Evolutionary conservation across 352 stramenopile species (phyloP), one percentile per base, ranked within the genome.

Genomic region (Phytopythium kandeliae): DNA sequence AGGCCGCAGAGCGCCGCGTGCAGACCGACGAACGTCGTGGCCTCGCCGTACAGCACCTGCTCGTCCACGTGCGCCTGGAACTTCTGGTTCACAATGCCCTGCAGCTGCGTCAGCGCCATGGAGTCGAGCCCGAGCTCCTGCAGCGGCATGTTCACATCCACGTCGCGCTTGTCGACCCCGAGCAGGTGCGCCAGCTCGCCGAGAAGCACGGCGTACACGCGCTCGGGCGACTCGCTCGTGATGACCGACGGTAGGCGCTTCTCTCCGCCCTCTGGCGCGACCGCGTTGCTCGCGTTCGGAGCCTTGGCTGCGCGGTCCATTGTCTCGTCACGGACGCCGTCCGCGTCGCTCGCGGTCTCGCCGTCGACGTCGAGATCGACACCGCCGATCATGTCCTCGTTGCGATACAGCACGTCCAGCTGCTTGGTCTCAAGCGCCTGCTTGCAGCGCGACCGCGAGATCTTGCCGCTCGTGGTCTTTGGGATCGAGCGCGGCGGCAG

Each of bases 391-490:
- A 91, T 85, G 46, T 91, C 80, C 45, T 91, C 80, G 41, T 91
- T 91, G 26, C 78, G 78, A 50, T 92, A 90, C 9, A 93, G 49
- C 48, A 85, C 75, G 7, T 76, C 62, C 16, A 93, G 60, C 19
- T 65, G 63, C 25, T 89, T 80, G 2, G 79, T 60, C 34, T 78
- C 62, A 4, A 94, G 57, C 21, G 76, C 78, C 60, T 74, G 72
- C 54, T 79, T 87, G 58, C 86, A 93, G 42, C 87, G 92, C n/a
- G 79, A 74, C 53, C 97, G 85, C 22, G 92, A 96, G 64, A 99
- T 99, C 67, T 99, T 99, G 10, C 97, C 97, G 62, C 94, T 98
- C 15, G 93, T 99, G 2, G 97, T 99, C 70, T 99, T 99, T 9
- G 94, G 89, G 47, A 99, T 97, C 2, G 91, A 92, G 30, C 88